These are phyloP conservation scores for Cephalotrichum gorgonifer DNA, from an alignment of 2,329 filamentous ascomycete genomes.

Conservation along the genomic window DNA sequence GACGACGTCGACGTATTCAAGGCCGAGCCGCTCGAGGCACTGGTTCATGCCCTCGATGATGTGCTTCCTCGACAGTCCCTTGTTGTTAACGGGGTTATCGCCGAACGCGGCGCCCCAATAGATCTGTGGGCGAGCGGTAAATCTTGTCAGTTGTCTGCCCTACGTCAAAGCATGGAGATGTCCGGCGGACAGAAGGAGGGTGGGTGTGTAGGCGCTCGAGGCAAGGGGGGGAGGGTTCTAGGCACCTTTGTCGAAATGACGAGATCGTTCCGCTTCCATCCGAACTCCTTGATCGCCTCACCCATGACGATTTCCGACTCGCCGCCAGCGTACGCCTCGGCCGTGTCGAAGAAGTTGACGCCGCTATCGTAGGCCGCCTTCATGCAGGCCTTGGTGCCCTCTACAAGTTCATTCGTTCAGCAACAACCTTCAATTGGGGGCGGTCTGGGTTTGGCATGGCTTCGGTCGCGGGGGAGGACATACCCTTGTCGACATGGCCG, in stretches of 20 bases:
- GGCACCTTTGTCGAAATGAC: constrained; percentile 50
- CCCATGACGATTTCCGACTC: constrained; percentile 55
- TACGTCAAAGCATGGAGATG: constrained; percentile 4
- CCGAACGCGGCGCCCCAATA: constrained; percentile 54
- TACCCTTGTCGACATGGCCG: constrained; percentile 59
- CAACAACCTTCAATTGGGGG: not conserved
- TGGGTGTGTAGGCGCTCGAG: not conserved
- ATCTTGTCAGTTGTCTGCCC: not conserved
- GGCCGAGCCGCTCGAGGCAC: constrained; percentile 44
- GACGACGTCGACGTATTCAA: constrained; percentile 57
- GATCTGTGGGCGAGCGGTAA: constrained; percentile 30
- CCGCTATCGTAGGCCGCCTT: constrained; percentile 50
- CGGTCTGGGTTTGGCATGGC: not conserved
- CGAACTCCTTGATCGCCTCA: constrained; percentile 46
- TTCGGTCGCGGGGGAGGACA: constrained; percentile 11
- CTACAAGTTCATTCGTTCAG: constrained; percentile 10
- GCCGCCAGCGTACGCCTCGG: constrained; percentile 47
- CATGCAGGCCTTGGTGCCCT: constrained; percentile 46
- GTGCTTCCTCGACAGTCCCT: constrained; percentile 58
- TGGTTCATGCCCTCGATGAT: constrained; percentile 55
- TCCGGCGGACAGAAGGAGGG: too few relatives aligned
- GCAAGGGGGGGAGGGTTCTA: not conserved
- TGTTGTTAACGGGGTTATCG: constrained; percentile 54
- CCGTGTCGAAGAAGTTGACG: constrained; percentile 54
- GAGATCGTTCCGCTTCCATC: constrained; percentile 51